These are phyloP conservation scores for Hanseniaspora gamundiae DNA, from an alignment of 1,139 yeast species.

Conservation along the genomic window DNA sequence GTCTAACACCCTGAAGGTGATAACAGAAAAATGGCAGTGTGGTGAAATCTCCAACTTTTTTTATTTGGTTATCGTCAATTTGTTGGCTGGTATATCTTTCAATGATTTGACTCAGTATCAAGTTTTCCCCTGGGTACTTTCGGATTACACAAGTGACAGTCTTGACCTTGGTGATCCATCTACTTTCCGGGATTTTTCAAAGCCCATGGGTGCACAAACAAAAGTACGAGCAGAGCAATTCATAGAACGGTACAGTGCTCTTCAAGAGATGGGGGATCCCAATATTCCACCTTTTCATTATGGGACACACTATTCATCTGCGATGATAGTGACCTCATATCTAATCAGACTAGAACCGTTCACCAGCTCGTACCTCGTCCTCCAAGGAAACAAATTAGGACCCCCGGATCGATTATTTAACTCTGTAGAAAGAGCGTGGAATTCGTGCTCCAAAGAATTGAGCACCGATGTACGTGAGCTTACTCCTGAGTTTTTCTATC, in stretches of 20 bases:
- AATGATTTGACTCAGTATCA: slow-evolving; percentile 85
- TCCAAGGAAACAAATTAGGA: slow-evolving; percentile 82
- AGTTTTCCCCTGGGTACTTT: slow-evolving; percentile 80
- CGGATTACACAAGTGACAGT: slow-evolving; percentile 58
- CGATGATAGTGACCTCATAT: slow-evolving; percentile 79
- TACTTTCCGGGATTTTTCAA: slow-evolving; percentile 59
- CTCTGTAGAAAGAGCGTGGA: slow-evolving; percentile 66
- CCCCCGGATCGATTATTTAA: slow-evolving; percentile 74
- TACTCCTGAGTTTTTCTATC: slow-evolving; percentile 70
- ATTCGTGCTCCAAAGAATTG: slow-evolving; percentile 61
- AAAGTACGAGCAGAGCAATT: slow-evolving; percentile 46
- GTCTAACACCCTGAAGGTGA: slow-evolving; percentile 30
- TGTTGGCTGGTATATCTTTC: slow-evolving; percentile 76
- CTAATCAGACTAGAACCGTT: slow-evolving; percentile 66
- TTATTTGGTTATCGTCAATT: slow-evolving; percentile 65
- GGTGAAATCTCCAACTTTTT: slow-evolving; percentile 75
- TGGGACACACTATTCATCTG: slow-evolving; percentile 86
- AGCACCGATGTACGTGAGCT: slow-evolving; percentile 80
- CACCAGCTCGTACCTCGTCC: slow-evolving; percentile 59
- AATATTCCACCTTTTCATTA: slow-evolving; percentile 67
- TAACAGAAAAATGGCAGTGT: slow-evolving; percentile 57
- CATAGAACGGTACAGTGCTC: slow-evolving; percentile 56
- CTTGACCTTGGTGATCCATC: slow-evolving; percentile 50
- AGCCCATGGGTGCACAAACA: slow-evolving; percentile 86
- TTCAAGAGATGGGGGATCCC: slow-evolving; percentile 41